Conservation (phyloP, 768 basidiomycete species). For the Kwoniella botswanensis region DNA sequence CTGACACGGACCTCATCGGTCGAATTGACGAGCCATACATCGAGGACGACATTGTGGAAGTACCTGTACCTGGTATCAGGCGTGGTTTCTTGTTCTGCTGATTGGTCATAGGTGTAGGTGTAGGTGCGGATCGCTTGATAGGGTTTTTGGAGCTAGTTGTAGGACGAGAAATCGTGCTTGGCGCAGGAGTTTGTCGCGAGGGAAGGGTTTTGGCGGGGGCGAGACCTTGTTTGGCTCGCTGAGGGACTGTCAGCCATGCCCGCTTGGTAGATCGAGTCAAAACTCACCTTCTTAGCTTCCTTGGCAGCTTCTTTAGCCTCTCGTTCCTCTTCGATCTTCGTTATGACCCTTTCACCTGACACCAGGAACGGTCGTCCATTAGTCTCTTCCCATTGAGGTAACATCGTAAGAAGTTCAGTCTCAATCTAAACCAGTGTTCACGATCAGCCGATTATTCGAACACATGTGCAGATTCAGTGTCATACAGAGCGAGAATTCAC, state of each 20-base stretch:
- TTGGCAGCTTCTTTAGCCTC: conserved; percentile 70
- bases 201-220: conserved; percentile 38
- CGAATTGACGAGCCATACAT: conserved; percentile 15
- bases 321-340: conserved; percentile 73
- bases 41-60: neutral
- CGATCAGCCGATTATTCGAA: neutral
- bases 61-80: neutral
- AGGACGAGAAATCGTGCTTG: conserved; percentile 22
- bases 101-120: conserved; percentile 44
- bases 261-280: no score
- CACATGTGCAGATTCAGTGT: neutral
- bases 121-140: conserved; percentile 50
- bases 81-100: conserved; percentile 20
- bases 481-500: conserved; percentile 62
- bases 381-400: conserved; percentile 86
- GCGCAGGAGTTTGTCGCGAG: conserved; percentile 27
- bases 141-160: neutral
- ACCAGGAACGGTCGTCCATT: conserved; percentile 78
- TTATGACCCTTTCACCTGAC: conserved; percentile 79
- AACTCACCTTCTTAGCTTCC: conserved; percentile 70
- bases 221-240: conserved; percentile 46
- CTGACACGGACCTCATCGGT: conserved; percentile 5
- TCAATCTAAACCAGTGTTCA: conserved; percentile 69
- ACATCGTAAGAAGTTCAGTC: conserved; percentile 75
- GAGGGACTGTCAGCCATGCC: neutral